Percentiles rank a stretch among this genome's conserved stretches.
Conservation (phyloP, 495 filamentous ascomycete genomes). For the Friedmanniomyces simplex region DNA sequence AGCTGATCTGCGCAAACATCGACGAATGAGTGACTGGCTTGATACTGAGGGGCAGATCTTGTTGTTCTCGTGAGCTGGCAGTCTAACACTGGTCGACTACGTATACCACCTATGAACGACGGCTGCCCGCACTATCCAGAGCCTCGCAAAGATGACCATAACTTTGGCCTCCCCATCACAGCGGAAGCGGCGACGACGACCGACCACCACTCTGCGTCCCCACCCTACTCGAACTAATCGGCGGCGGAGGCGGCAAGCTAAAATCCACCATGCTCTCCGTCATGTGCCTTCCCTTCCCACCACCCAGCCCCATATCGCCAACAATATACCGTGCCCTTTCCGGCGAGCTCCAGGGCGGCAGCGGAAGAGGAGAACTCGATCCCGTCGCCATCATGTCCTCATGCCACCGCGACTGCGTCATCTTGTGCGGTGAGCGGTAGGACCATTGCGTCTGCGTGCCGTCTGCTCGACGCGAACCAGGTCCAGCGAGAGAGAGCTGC, state of each 20-base stretch:
- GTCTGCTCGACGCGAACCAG: not conserved
- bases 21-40: too few species aligned
- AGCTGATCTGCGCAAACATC: too few species aligned
- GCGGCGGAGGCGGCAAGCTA: slow-evolving; percentile 6
- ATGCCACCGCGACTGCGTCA: not conserved
- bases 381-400: not conserved
- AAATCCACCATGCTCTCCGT: slow-evolving; percentile 1
- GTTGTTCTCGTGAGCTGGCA: too few species aligned
- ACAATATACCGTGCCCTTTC: not conserved
- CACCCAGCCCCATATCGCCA: not conserved
- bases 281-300: not conserved
- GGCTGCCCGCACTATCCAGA: too few species aligned
- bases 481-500: not conserved
- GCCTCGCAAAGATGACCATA: too few species aligned
- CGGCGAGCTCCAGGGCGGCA: slow-evolving; percentile 13
- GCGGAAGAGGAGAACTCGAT: slow-evolving; percentile 1
- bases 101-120: too few species aligned
- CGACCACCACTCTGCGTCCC: not conserved
- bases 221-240: not conserved
- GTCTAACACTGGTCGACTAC: too few species aligned
- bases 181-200: not conserved
- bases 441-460: not conserved
- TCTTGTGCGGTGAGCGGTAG: not conserved
- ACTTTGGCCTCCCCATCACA: too few species aligned
- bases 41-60: too few species aligned